Conservation (phyloP, 441 rosid genomes). For the Euphorbia schlechtendalii region DNA sequence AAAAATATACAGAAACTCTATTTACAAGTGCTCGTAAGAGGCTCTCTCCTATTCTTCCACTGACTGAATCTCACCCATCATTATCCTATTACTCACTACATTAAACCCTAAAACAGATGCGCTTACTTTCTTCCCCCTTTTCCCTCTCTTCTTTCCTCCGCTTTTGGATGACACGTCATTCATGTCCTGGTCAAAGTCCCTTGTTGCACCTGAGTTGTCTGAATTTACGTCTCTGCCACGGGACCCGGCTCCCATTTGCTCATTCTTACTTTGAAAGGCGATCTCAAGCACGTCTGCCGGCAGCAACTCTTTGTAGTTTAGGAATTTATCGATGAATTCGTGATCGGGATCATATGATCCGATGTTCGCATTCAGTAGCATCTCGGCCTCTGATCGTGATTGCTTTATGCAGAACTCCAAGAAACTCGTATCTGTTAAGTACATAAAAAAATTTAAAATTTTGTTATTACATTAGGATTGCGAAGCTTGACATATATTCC, state of each 20-base stretch:
- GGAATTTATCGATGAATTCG: conserved; percentile 85
- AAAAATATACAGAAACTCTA: conserved; percentile 20
- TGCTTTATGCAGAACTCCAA: conserved; percentile 92
- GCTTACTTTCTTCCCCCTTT: conserved; percentile 89
- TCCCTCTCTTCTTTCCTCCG: conserved; percentile 75
- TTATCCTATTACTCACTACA: conserved; percentile 92
- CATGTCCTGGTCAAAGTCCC: conserved; percentile 21
- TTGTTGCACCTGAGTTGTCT: conserved; percentile 27
- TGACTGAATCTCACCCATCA: conserved; percentile 98
- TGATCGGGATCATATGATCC: conserved; percentile 74
- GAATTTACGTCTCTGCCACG: conserved; percentile 36
- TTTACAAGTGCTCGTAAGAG: conserved; percentile 34
- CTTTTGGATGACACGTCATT: no score
- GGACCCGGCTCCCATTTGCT: conserved; percentile 33
- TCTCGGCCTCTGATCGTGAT: conserved; percentile 88
- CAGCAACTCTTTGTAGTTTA: conserved; percentile 72
- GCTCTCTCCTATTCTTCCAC: conserved; percentile 54
- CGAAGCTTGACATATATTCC: no score
- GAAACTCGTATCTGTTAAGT: conserved; percentile 68
- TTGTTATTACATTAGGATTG: no score
- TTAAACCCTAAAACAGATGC: conserved; percentile 79
- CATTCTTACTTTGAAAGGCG: conserved; percentile 54
- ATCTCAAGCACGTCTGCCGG: conserved; percentile 55
- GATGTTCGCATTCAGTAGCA: conserved; percentile 70
- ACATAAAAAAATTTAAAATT: neutral